Base-by-base conservation (phyloP, 1,284 basidiomycete genomes). In the Grifola frondosa region DNA sequence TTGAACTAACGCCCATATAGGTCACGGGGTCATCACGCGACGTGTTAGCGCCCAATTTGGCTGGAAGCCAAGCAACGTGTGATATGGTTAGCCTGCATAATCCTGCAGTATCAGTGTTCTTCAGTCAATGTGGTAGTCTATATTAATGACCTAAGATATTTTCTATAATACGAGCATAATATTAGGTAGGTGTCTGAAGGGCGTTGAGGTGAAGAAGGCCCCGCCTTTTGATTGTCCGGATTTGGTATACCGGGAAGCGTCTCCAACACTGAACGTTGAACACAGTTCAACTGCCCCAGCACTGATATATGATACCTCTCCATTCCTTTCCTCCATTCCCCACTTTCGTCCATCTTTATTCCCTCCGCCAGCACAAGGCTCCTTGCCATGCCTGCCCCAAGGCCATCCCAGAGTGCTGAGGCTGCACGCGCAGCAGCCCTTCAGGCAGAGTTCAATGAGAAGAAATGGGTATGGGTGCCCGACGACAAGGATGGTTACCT, bases 381-480 rank as follows among this genome's bases (percentile, higher is more conserved):
- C 29, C 37, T n/a, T 5, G n/a, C 20, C 7, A 81, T 82, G 78
- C 74, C 75, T 48, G 68, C 67, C 19, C 70, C 73, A 48, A 69
- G 77, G 39, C 70, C 69, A 40, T 82, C 86, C 26, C 78, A 81
- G 44, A 80, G 74, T 56, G 78, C 79, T 37, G 88, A 88, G 59
- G 80, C 84, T 30, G 85, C 88, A 11, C 71, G 81, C 44, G 81
- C 79, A 22, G 91, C 92, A n/a, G 91, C 91, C 19, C 80, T 86
- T 22, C 90, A 94, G 59, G 92, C 92, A 30, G 92, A 96, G 65
- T 97, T 96, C 68, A 95, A 93, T 62, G 90, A 93, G 76, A 96
- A 96, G 84, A 94, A 89, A 67, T 94, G 90, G 86, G 93, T 97
- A 3, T 97, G 93, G 93, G 87, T 95, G 19, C 91, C 91, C 1